A percentile compares a stretch with the other conserved stretches of the same genome.
Evolutionary conservation across 768 basidiomycete genomes (phyloP).

Genomic region (Boletus rubroflammeus): DNA sequence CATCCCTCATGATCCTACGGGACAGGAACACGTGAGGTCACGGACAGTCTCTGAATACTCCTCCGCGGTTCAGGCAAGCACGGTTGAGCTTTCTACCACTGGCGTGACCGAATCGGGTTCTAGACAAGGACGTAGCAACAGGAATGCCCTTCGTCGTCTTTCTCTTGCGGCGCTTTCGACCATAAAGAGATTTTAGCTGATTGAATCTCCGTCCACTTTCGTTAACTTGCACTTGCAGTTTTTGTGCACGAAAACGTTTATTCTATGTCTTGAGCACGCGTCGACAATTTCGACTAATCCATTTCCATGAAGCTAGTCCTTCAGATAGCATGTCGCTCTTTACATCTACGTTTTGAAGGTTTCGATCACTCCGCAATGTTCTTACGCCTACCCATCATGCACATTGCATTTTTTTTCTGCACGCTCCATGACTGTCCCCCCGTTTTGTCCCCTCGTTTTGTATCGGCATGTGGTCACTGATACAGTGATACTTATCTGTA

Average conservation of each 20-base stretch:
- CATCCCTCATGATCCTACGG: slow-evolving; percentile 3
- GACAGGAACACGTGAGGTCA: slow-evolving; percentile 11
- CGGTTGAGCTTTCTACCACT: slow-evolving; percentile 5
- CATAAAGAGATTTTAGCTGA: slow-evolving; percentile 23
- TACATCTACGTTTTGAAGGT: slow-evolving; percentile 4
- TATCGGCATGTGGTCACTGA: slow-evolving; percentile 4
- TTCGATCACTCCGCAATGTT: neutral
- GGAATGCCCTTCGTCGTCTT: slow-evolving; percentile 27
- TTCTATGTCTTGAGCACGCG: slow-evolving; percentile 2
- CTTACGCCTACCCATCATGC: neutral
- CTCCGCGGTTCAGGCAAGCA: slow-evolving; percentile 13
- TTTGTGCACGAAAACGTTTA: slow-evolving; percentile 4
- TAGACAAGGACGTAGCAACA: slow-evolving; percentile 14
- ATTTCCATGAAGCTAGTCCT: neutral
- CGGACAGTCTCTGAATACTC: slow-evolving; percentile 26
- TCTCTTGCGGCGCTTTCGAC: slow-evolving; percentile 32
- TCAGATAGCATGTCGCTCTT: slow-evolving; percentile 1
- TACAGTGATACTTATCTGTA: neutral
- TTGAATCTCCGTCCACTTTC: neutral
- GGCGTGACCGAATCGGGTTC: slow-evolving; percentile 8
- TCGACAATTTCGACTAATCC: neutral
- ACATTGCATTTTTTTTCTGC: neutral
- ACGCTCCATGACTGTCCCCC: slow-evolving; percentile 1
- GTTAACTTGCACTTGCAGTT: neutral
- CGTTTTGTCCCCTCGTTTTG: slow-evolving; percentile 24